Evolutionary conservation across 2,329 filamentous ascomycete species (phyloP).

Genomic region (Graphilbum ipis-grandicollis): DNA sequence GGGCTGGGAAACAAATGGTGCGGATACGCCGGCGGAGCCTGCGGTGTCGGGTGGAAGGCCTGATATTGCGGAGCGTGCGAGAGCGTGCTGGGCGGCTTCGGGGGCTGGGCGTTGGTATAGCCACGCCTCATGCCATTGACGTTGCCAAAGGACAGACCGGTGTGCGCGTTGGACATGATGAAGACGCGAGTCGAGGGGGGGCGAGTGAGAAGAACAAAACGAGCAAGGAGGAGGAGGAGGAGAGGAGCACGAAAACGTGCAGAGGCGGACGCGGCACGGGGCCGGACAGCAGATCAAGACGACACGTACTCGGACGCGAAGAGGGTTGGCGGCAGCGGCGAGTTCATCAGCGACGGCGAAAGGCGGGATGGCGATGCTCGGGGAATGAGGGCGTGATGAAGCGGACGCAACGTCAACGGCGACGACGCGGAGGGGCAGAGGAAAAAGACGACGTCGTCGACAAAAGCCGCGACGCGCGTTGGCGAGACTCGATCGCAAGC

Average conservation of each 20-base stretch:
- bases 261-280: not conserved
- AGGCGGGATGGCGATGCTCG: no score
- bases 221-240: not conserved
- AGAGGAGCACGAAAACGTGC: not conserved
- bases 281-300: not conserved
- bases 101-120: conserved; percentile 29
- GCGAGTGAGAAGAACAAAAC: not conserved
- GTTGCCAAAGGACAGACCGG: conserved; percentile 32
- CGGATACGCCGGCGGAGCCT: conserved; percentile 27
- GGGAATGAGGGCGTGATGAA: no score
- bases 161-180: conserved; percentile 28
- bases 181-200: not conserved
- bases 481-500: no score
- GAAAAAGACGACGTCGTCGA: not conserved
- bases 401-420: no score
- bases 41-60: conserved; percentile 25
- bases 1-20: conserved; percentile 35
- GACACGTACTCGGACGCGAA: no score
- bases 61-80: conserved; percentile 38
- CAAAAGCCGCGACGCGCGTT: not conserved
- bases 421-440: not conserved
- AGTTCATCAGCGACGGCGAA: no score
- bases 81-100: conserved; percentile 26
- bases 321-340: no score
- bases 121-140: conserved; percentile 27